These are phyloP conservation scores for Irpex lacteus DNA, from an alignment of 1,284 basidiomycete species.

Conservation along the genomic window DNA sequence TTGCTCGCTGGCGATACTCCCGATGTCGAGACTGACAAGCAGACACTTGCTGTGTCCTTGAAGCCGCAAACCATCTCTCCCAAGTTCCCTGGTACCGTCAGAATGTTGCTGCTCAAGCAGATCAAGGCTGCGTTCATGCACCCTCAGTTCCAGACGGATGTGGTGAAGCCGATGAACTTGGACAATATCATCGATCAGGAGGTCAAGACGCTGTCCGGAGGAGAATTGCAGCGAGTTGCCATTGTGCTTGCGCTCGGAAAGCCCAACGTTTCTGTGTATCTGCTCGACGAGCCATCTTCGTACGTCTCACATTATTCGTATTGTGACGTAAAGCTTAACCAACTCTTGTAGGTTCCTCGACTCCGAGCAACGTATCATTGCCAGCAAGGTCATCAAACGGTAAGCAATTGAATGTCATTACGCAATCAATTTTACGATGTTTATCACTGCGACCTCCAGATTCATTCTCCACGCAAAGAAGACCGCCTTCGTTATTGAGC, in stretches of 20 bases:
- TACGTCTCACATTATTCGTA: slow-evolving; percentile 27
- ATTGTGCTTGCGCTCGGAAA: slow-evolving; percentile 88
- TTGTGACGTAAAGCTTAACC: slow-evolving; percentile 1
- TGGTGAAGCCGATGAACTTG: slow-evolving; percentile 93
- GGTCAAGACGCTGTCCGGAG: slow-evolving; percentile 93
- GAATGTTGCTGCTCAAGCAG: slow-evolving; percentile 89
- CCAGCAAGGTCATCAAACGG: slow-evolving; percentile 96
- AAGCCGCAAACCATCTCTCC: slow-evolving; percentile 97
- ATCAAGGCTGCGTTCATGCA: slow-evolving; percentile 96
- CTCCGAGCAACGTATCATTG: slow-evolving; percentile 97
- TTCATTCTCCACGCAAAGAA: slow-evolving; percentile 95
- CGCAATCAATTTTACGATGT: slow-evolving; percentile 5
- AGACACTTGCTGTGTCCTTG: slow-evolving; percentile 80
- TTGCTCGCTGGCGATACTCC: slow-evolving; percentile 88
- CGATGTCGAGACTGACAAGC: slow-evolving; percentile 80
- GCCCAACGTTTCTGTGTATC: slow-evolving; percentile 80
- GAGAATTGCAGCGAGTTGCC: slow-evolving; percentile 94
- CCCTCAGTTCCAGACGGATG: slow-evolving; percentile 95
- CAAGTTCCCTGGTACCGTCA: slow-evolving; percentile 91
- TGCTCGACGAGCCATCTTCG: slow-evolving; percentile 85
- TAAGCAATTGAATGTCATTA: slow-evolving; percentile 27
- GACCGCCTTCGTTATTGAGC: slow-evolving; percentile 96
- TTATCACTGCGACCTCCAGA: slow-evolving; percentile 30
- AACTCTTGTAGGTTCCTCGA: slow-evolving; percentile 74
- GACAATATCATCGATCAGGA: slow-evolving; percentile 95